Conservation (phyloP, 805 yeast species). For the Metschnikowia lochheadii region DNA sequence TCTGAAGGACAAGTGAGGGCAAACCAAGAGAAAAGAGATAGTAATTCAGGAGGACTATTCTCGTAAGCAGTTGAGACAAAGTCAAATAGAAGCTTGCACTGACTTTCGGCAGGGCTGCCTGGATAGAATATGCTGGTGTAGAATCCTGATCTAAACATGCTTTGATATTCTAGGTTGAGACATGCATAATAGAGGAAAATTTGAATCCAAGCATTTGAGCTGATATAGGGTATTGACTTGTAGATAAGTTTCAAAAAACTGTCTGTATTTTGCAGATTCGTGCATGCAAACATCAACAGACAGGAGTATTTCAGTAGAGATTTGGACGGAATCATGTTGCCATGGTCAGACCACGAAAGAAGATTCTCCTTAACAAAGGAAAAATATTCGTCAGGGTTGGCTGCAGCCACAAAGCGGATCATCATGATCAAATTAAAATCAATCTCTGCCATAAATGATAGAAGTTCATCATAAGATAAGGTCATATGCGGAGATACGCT, state of each 20-base stretch:
- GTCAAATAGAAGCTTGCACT: conserved; percentile 31
- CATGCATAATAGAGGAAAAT: conserved; percentile 31
- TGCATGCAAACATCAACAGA: conserved; percentile 31
- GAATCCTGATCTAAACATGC: conserved; percentile 35
- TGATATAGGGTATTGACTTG: conserved; percentile 25
- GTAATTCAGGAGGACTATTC: conserved; percentile 20
- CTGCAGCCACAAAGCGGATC: conserved; percentile 32
- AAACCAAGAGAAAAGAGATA: conserved; percentile 29
- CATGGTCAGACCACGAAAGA: conserved; percentile 21
- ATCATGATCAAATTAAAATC: conserved; percentile 31
- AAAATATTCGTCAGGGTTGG: conserved; percentile 33
- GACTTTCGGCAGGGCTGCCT: conserved; percentile 20
- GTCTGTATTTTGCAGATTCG: conserved; percentile 23
- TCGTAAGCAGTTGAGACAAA: conserved; percentile 29
- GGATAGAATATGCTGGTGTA: conserved; percentile 24
- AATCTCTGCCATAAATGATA: conserved; percentile 23
- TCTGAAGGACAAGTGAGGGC: conserved; percentile 33
- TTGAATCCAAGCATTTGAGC: conserved; percentile 35
- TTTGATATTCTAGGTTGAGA: conserved; percentile 31
- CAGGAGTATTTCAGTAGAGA: conserved; percentile 32
- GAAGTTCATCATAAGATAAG: conserved; percentile 7
- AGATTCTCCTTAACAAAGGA: conserved; percentile 23
- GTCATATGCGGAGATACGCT: conserved; percentile 1
- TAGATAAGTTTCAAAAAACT: conserved; percentile 21
- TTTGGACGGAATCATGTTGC: conserved; percentile 26